Percentiles rank a stretch among this genome's conserved stretches.
Conservation (phyloP, 169 alveolate genomes). For the Babesia bovis region DNA sequence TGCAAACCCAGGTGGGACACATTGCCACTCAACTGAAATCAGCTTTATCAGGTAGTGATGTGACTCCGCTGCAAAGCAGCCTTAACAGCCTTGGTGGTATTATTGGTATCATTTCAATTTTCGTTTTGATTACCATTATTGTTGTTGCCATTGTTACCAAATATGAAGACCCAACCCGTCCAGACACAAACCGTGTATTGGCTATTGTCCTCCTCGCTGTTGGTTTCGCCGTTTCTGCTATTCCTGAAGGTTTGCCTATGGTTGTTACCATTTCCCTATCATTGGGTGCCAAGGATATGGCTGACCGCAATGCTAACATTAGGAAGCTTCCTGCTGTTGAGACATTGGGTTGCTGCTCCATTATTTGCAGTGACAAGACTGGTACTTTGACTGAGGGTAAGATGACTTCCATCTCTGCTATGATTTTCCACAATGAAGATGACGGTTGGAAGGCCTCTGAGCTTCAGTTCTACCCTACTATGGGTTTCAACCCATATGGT, state of each 20-base stretch:
- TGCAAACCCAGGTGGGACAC: constrained; percentile 93
- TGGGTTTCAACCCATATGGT: constrained; percentile 86
- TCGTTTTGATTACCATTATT: constrained; percentile 75
- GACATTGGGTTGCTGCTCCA: constrained; percentile 96
- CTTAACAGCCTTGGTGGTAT: constrained; percentile 84
- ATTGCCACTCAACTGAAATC: constrained; percentile 90
- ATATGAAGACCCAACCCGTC: constrained; percentile 85
- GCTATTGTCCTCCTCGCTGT: constrained; percentile 94
- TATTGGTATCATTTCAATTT: constrained; percentile 79
- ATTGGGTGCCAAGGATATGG: constrained; percentile 93
- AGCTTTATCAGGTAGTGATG: constrained; percentile 73
- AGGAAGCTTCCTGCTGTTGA: constrained; percentile 95
- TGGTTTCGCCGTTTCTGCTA: constrained; percentile 88
- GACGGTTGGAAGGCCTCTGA: constrained; percentile 55
- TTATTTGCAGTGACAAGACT: constrained; percentile 97
- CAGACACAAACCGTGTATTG: constrained; percentile 75
- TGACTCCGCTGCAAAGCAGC: constrained; percentile 83
- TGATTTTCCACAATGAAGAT: constrained; percentile 75
- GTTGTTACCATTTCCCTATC: constrained; percentile 96
- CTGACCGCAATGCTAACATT: constrained; percentile 89
- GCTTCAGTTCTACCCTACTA: constrained; percentile 83
- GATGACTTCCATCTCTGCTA: constrained; percentile 87
- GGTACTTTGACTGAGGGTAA: constrained; percentile 96
- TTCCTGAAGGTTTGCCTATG: constrained; percentile 99
- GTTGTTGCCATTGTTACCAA: constrained; percentile 79